Base-by-base conservation (phyloP, 176 grass and related monocot species). In the Oryza rufipogon region DNA sequence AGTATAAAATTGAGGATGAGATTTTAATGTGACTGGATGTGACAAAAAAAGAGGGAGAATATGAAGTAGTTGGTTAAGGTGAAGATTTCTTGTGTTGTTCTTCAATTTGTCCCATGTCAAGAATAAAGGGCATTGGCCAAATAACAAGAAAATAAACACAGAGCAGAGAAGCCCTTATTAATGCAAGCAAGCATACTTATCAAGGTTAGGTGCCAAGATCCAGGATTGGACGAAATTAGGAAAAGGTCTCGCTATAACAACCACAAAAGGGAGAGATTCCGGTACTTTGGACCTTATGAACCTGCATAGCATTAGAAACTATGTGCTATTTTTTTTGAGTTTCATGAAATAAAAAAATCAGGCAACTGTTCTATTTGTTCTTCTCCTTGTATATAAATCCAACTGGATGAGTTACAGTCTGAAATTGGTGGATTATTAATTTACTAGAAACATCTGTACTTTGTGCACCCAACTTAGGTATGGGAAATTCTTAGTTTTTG, bases 161-260 rank as follows among this genome's bases (percentile, higher is more conserved):
- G 63, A 89, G 38, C 14, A 3, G 17, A 65, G 75, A 70, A 76
- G 51, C 39, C 30, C 75, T 84, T 90, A 68, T 2, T 84, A 65
- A 65, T 84, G 41, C 80, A 91, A 87, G 75, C 85, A 91, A 84
- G 64, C 89, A 71, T 87, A 87, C 26, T 76, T 71, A 84, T 91
- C 85, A 80, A 51, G 34, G 85, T 91, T 91, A 87, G 84, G 85
- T 91, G 64, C 75, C 80, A 84, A 84, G 70, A 78, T 87, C 86
- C 76, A 54, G 48, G 64, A 65, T 80, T 85, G 33, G 85, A 80
- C 52, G 70, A 71, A 75, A 84, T 25, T 70, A 75, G 52, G 70
- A 71, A 75, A 84, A 87, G 76, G 85, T 84, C 85, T 76, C 65
- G 58, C 70, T 34, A 71, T 76, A 87, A 84, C 85, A 79, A 71